Evolutionary conservation across 1,139 yeast genomes (phyloP).

Genomic region (Diutina scorzettiae): DNA sequence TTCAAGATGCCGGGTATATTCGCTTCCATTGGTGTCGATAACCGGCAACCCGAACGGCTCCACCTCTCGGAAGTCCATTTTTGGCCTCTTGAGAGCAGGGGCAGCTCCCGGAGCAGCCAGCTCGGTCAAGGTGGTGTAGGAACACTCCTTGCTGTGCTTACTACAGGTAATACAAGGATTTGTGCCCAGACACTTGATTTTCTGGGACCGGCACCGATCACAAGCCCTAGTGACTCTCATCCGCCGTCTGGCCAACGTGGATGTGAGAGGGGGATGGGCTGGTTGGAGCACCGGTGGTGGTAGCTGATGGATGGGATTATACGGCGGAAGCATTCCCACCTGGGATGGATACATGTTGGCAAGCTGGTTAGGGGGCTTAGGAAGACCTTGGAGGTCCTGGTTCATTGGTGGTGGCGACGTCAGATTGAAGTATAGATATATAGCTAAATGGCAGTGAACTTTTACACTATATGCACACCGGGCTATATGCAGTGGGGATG

Average conservation of each 20-base stretch:
- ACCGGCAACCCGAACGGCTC: conserved; percentile 4
- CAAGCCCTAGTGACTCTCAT: conserved; percentile 44
- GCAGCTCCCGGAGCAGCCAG: neutral
- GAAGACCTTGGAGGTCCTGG: too few species aligned
- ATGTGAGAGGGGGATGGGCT: conserved; percentile 1
- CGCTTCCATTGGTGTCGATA: neutral
- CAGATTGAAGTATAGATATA: too few species aligned
- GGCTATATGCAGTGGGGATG: too few species aligned
- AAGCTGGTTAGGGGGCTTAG: too few species aligned
- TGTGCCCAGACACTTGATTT: conserved; percentile 51
- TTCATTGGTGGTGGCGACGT: too few species aligned
- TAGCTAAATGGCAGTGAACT: too few species aligned
- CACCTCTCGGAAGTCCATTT: neutral
- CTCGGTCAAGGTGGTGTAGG: conserved; percentile 9
- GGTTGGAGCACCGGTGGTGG: conserved; percentile 5
- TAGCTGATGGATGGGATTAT: neutral
- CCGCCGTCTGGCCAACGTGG: conserved; percentile 10
- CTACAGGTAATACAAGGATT: conserved; percentile 41
- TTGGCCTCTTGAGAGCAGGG: neutral
- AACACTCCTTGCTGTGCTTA: conserved; percentile 32
- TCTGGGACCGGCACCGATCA: conserved; percentile 42
- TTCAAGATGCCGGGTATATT: conserved; percentile 16
- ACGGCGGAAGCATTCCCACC: neutral
- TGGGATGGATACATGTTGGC: too few species aligned
- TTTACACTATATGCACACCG: too few species aligned